Evolutionary conservation across 1,284 basidiomycete species (phyloP).

Genomic region (Thelephora terrestris): DNA sequence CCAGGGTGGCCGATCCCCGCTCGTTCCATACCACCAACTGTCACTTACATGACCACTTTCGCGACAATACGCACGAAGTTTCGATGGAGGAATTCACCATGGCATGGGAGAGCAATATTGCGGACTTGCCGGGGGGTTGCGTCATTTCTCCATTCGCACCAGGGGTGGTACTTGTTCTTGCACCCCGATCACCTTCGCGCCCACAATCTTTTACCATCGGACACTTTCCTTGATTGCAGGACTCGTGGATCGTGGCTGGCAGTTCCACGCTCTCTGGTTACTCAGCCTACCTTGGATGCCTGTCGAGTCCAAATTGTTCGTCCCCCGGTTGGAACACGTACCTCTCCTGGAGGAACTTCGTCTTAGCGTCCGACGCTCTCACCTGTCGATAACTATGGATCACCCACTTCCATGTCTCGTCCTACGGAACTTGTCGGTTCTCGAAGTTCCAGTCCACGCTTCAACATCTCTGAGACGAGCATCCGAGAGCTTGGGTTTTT

Average conservation of each 20-base stretch:
- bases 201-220: neutral
- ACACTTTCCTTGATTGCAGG: neutral
- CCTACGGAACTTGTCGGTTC: neutral
- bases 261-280: neutral
- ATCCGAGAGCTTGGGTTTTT: neutral
- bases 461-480: neutral
- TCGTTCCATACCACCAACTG: no score
- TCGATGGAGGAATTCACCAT: constrained; percentile 1
- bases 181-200: neutral
- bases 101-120: no score
- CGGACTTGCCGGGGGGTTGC: neutral
- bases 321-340: neutral
- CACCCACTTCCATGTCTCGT: neutral
- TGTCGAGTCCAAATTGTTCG: neutral
- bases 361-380: neutral
- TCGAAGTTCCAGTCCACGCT: neutral
- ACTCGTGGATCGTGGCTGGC: neutral
- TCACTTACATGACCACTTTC: neutral
- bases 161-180: neutral
- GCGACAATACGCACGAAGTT: neutral
- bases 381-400: neutral
- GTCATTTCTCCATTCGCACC: neutral
- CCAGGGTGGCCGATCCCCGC: neutral
- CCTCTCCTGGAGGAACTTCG: neutral
- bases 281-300: neutral